Base-by-base conservation (phyloP, 768 basidiomycete species). In the Hydnomerulius pinastri region DNA sequence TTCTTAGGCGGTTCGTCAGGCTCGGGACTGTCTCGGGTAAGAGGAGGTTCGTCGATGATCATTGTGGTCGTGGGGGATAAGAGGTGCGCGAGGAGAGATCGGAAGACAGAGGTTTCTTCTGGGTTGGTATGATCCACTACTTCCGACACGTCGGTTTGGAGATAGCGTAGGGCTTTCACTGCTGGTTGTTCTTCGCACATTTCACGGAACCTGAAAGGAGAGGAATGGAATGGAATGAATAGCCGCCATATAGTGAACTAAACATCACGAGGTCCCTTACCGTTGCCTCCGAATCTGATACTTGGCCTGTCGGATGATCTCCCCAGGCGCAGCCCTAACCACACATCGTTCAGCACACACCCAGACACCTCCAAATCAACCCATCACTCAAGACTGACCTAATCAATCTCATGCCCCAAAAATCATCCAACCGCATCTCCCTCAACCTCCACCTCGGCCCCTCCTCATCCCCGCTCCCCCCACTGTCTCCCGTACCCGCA, bases 371-470 rank as follows among this genome's bases (percentile, higher is more conserved):
- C 21, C 10, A 25, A 57, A 20, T 24, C 1, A 17, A 7, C 32
- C 35, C 12, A 36, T 7, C 7, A 10, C 17, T 20, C 29, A 32
- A 2, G 2, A 41, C 78, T 29, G 50, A 89, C 90, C 88, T 79
- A 55, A 76, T 64, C 29, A 92, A 63, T 29, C 71, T 73, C 83
- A 90, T 86, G 64, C 73, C 76, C 90, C 90, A 92, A 54, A 92
- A 83, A 65, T 91, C 90, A 60, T 87, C 82, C 64, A 92, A 56
- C 51, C 87, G 72, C 50, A 65, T 73, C 56, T 82, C 79, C 46
- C 65, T 54, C 38, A 56, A 27, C 13, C 43, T 51, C 11, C 28
- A 23, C 25, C 28, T 56, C 30, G 48, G 27, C 6, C 38, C 35
- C 6, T 56, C 47, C 24, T 49, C 60, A 2, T 46, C 47, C 21